Evolutionary conservation across 305 asterid genomes (phyloP).

Genomic region (Ajuga reptans): DNA sequence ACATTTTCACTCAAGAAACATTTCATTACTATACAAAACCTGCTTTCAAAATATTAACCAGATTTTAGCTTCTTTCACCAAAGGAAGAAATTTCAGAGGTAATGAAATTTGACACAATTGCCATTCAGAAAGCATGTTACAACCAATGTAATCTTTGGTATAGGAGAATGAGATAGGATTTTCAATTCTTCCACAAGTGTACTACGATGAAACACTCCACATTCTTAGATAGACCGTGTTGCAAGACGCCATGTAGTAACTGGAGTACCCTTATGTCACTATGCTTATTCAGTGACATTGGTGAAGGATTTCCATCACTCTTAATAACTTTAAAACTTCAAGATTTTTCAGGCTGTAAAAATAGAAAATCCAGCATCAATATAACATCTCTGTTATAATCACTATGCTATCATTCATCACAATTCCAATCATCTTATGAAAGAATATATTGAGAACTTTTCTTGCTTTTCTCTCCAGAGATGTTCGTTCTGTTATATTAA

Average conservation of each 20-base stretch:
- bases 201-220: neutral
- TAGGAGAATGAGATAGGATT: neutral
- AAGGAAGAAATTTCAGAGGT: neutral
- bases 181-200: neutral
- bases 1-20: neutral
- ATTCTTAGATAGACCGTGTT: neutral
- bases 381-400: neutral
- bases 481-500: neutral
- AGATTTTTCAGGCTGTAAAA: neutral
- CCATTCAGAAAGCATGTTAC: neutral
- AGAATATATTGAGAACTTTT: no score
- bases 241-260: neutral
- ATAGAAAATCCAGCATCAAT: neutral
- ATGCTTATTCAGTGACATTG: neutral
- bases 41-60: neutral
- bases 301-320: neutral
- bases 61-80: neutral
- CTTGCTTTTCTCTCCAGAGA: neutral
- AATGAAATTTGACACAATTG: neutral
- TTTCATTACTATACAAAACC: neutral
- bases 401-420: neutral
- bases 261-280: neutral
- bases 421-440: neutral
- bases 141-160: neutral
- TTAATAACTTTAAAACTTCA: neutral